Evolutionary conservation across 1,284 basidiomycete genomes (phyloP), one percentile per base, ranked within the genome.

Genomic region (Tetrapyrgos nigripes): DNA sequence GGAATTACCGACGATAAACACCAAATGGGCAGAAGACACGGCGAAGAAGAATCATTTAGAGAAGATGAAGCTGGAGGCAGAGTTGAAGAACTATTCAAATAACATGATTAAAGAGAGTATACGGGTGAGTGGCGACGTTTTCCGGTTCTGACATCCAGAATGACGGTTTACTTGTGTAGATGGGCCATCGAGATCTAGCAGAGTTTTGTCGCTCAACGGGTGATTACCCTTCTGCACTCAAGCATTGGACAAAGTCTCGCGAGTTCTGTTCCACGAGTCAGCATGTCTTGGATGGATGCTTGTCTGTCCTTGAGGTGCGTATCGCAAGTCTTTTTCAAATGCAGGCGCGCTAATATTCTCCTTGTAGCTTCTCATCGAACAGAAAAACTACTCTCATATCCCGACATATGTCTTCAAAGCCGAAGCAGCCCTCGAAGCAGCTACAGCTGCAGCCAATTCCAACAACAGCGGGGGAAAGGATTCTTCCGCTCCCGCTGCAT

Each of bases 81-180:
- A 96, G 73, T 79, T 97, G 69, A 94, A 94, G 82, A 91, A 90
- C 14, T 96, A 96, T 69, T 83, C 87, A 60, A 93, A 91, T 68
- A 96, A 95, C 70, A 88, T 95, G 85, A 95, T 96, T 78, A 96
- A 95, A 73, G 95, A 97, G 80, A 94, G 93, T 79, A 94, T 95
- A 66, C 81, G 94, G 64, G 92, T 94, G 65, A 52, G 87, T 77
- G 14, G 19, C 46, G 26, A 21, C n/a, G 24, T 53, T 17, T 58
- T 57, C 13, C 50, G 21, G 47, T 54, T 10, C 31, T 29, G 50
- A n/a, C 40, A 55, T 19, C 53, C 24, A 29, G n/a, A 35, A 27
- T 35, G 49, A 17, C 43, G 49, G 17, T 31, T 29, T 27, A 31
- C n/a, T 58, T 37, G 35, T 37, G 17, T 64, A 88, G 88, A 93